phyloP scores from a whole-genome alignment of 495 filamentous ascomycete species.

The Podospora didyma region DNA sequence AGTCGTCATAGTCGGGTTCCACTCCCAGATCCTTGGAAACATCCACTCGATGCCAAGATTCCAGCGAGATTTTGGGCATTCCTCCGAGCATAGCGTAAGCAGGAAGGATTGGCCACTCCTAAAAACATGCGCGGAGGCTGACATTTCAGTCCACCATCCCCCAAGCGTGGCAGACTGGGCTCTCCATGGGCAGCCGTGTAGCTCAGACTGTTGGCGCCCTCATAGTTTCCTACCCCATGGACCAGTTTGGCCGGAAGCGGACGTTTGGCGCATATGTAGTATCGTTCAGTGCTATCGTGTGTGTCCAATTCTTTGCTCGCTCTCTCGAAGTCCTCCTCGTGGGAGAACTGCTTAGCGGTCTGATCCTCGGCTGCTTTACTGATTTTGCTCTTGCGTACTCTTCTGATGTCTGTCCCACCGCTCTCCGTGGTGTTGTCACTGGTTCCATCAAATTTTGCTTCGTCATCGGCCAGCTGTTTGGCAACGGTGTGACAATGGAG shows the following conservation, averaged over 20 bases:
- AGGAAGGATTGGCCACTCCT: background rate
- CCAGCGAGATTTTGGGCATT: constrained; percentile 39
- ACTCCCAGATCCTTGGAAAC: constrained; percentile 40
- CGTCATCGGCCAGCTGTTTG: constrained; percentile 61
- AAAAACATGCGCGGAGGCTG: background rate
- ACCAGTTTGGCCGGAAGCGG: constrained; percentile 43
- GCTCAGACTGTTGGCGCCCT: constrained; percentile 46
- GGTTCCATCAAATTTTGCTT: constrained; percentile 63
- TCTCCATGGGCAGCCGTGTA: constrained; percentile 40
- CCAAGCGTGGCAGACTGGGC: constrained; percentile 45
- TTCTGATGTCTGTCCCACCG: constrained; percentile 58
- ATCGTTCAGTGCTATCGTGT: constrained; percentile 45
- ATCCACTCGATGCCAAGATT: constrained; percentile 43
- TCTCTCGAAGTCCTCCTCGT: constrained; percentile 39
- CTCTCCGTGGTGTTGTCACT: constrained; percentile 53
- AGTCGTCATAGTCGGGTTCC: constrained; percentile 43
- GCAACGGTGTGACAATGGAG: constrained; percentile 45
- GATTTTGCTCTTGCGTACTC: constrained; percentile 58
- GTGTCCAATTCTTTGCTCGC: constrained; percentile 55
- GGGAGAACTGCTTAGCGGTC: constrained; percentile 50
- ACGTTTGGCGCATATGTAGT: constrained; percentile 40
- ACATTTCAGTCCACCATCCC: constrained; percentile 17
- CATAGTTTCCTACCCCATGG: constrained; percentile 41
- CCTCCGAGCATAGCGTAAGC: constrained; percentile 30
- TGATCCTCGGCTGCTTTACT: constrained; percentile 50